A percentile compares a stretch with the other conserved stretches of the same genome.
These are phyloP conservation scores for Synchytrium microbalum DNA, from an alignment of 371 early-diverging fungal genomes.

Conservation along the genomic window DNA sequence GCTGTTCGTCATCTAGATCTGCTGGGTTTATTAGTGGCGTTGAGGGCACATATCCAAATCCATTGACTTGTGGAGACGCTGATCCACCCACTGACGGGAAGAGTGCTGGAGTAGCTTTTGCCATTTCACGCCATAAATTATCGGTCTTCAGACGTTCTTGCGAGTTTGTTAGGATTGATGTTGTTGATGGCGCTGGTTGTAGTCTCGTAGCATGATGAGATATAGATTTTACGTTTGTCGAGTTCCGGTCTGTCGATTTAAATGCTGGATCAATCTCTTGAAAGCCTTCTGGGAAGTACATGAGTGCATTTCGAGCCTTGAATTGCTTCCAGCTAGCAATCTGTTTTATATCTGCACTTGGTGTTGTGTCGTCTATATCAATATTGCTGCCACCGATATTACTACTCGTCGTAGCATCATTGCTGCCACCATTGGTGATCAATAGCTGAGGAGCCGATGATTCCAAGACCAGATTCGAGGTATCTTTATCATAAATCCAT, in stretches of 20 bases:
- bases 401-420: too few species aligned
- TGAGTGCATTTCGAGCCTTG: constrained; percentile 48
- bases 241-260: constrained; percentile 21
- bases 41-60: constrained; percentile 55
- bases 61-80: constrained; percentile 20
- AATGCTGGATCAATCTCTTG: constrained; percentile 15
- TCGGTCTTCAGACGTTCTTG: constrained; percentile 29
- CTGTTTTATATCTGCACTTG: constrained; percentile 5
- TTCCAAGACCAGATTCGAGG: constrained; percentile 22
- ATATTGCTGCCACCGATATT: too few species aligned
- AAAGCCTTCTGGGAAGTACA: constrained; percentile 53
- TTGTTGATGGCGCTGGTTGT: constrained; percentile 20
- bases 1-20: constrained; percentile 42
- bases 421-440: not conserved
- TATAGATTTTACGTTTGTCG: constrained; percentile 44
- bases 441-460: constrained; percentile 4
- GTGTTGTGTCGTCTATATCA: too few species aligned
- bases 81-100: constrained; percentile 17
- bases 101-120: constrained; percentile 33
- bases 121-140: constrained; percentile 29
- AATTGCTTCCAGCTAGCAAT: not conserved
- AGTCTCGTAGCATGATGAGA: constrained; percentile 43
- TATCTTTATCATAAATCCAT: constrained; percentile 65
- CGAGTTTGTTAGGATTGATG: constrained; percentile 14
- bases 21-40: constrained; percentile 60